Evolutionary conservation across 495 filamentous ascomycete genomes (phyloP), one percentile per base, ranked within the genome.

Genomic region (Xylaria venustula): DNA sequence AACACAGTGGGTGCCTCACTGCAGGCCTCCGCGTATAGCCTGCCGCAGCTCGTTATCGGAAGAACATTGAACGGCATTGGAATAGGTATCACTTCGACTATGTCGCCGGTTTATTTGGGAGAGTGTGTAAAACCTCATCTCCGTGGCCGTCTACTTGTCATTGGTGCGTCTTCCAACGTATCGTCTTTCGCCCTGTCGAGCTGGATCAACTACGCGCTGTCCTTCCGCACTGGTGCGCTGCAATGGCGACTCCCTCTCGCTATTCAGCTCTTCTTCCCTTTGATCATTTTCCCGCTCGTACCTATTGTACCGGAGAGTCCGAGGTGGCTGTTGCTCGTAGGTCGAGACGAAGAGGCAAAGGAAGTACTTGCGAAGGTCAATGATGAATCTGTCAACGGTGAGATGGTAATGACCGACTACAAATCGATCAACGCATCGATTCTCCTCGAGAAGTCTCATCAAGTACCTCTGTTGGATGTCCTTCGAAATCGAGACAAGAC

Each of bases 21-120:
- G 5, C 63, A 71, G 34, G 71, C 71, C 53, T 54, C 45, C 11
- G 47, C 67, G 0, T 69, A 51, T 46, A 44, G 64, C 52, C 64
- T 86, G 45, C 73, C 79, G 3, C 86, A 87, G 80, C 84, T 87
- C 63, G 75, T 88, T 11, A 73, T 83, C 41, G 85, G 86, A 3
- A 79, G 87, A 11, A 81, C 88, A 23, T 69, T 88, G 0, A 83
- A 87, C 4, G 85, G 87, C n/a, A 83, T 85, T 73, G 87, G 84
- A n/a, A 83, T 87, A 34, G 86, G 85, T 6, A 69, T 87, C 34
- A 78, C 84, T 61, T 83, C 79, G 17, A 86, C 83, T 69, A 79
- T 80, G 19, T 83, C 85, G 20, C 85, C 83, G 1, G 85, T 88
- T 9, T 86, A 83, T 58, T 73, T 86, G 37, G 78, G 81, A 3